Evolutionary conservation across 805 yeast species (phyloP), one percentile per base, ranked within the genome.

Genomic region (Sungouiella thailandica): DNA sequence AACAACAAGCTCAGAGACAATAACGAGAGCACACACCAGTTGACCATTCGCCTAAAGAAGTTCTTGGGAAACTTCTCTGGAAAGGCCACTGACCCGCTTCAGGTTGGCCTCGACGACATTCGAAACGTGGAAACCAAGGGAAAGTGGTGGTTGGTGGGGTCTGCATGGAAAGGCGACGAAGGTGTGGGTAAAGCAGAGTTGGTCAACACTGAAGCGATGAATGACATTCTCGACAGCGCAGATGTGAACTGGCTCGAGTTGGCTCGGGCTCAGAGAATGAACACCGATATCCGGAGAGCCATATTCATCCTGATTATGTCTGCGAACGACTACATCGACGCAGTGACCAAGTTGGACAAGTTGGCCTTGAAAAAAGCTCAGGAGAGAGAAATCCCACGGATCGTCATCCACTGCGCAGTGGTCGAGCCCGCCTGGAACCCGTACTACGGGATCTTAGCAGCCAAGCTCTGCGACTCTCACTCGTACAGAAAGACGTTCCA

Each of bases 81-180:
- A 24, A 71, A 71, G 28, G 53, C 59, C 17, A 61, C 65, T 24
- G 97, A 93, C 35, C 84, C 98, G 2, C 68, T 93, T 17, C 87
- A 84, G 45, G 97, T 93, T 0, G 65, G 85, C 3, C 63, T 90
- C 14, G 80, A 77, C 29, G 99, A 93, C 61, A 87, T 93, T 37
- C 77, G 74, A 31, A 77, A 75, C 40, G 71, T 86, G 16, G 84
- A 81, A 10, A 75, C 81, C 1, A 77, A 78, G 44, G 99, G 99
- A 37, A 93, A 90, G 59, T 93, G 99, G 99, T 93, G 99, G 99
- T 68, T 93, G 20, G 90, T 93, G 19, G 99, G 99, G 31, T 85
- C 97, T 1, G 96, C 98, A 0, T 93, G 97, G 96, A 85, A 78
- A 50, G 96, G 96, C 3, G 62, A 66, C 35, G 68, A 60, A 28